Evolutionary conservation across 2,329 filamentous ascomycete species (phyloP).

Genomic region (Ascochyta fabae): DNA sequence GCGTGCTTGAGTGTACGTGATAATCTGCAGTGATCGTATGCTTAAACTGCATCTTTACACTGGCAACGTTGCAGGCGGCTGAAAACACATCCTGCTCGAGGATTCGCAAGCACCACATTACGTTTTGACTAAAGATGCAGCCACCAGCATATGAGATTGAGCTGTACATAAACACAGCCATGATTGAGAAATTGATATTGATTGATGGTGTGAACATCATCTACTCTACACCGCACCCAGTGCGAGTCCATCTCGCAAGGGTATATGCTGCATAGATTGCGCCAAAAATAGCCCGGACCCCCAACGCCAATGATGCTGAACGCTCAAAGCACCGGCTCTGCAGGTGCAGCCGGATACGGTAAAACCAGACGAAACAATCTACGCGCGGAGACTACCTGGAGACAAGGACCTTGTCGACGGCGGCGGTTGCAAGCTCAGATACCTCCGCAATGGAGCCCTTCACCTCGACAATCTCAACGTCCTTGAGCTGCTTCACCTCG

Average conservation of each 20-base stretch:
- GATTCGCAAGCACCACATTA: too few relatives aligned
- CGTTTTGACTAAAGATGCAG: too few relatives aligned
- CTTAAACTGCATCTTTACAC: neutral
- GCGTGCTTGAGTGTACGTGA: too few relatives aligned
- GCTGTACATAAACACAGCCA: too few relatives aligned
- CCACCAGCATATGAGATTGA: too few relatives aligned
- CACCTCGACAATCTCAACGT: slow-evolving; percentile 56
- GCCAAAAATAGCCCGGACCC: slow-evolving; percentile 16
- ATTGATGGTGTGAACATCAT: neutral
- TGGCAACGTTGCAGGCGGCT: too few relatives aligned
- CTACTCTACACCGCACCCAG: neutral
- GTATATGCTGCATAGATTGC: slow-evolving; percentile 14
- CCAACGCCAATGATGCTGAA: slow-evolving; percentile 18
- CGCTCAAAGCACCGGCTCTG: slow-evolving; percentile 9
- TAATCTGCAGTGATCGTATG: too few relatives aligned
- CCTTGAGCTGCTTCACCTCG: slow-evolving; percentile 60
- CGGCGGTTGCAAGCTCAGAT: slow-evolving; percentile 46
- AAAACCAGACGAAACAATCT: slow-evolving; percentile 1
- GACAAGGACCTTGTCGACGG: slow-evolving; percentile 46
- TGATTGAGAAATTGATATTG: too few relatives aligned
- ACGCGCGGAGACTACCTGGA: slow-evolving; percentile 5
- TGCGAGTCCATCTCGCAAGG: slow-evolving; percentile 13
- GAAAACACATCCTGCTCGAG: neutral
- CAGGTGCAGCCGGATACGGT: neutral
- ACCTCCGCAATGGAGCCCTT: slow-evolving; percentile 51